Percentiles rank a stretch among this genome's conserved stretches.
phyloP scores from a whole-genome alignment of 2,329 filamentous ascomycete species.

The Hysterium pulicare region DNA sequence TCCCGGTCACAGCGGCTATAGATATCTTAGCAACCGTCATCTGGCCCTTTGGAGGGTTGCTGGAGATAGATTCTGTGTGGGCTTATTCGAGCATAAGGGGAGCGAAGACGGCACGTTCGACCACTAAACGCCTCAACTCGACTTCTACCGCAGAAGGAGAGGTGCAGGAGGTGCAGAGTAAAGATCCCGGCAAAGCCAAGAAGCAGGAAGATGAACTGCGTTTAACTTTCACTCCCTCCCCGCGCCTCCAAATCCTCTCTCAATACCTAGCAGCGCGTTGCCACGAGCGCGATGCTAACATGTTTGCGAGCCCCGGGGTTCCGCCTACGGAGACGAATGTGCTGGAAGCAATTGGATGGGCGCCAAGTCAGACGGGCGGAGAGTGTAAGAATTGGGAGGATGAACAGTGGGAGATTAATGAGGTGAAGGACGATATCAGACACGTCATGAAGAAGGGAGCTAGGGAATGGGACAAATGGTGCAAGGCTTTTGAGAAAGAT shows the following conservation, averaged over 20 bases:
- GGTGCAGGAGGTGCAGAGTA: conserved; percentile 16
- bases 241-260: conserved; percentile 33
- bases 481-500: conserved; percentile 33
- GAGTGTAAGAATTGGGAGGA: conserved; percentile 31
- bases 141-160: background rate
- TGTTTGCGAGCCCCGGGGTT: conserved; percentile 26
- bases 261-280: conserved; percentile 37
- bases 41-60: conserved; percentile 34
- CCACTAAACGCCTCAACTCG: background rate
- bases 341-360: conserved; percentile 42
- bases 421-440: conserved; percentile 41
- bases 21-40: conserved; percentile 22
- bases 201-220: conserved; percentile 25
- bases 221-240: conserved; percentile 28
- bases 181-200: background rate
- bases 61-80: conserved; percentile 34
- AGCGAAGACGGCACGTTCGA: conserved; percentile 14
- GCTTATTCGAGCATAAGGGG: conserved; percentile 43
- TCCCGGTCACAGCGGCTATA: conserved; percentile 34
- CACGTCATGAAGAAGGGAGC: conserved; percentile 35
- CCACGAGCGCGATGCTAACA: conserved; percentile 30
- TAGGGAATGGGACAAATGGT: conserved; percentile 40
- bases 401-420: conserved; percentile 40
- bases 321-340: conserved; percentile 35
- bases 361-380: conserved; percentile 24